Base-by-base conservation (phyloP, 257 asterid genomes). In the Ilex aquifolium region DNA sequence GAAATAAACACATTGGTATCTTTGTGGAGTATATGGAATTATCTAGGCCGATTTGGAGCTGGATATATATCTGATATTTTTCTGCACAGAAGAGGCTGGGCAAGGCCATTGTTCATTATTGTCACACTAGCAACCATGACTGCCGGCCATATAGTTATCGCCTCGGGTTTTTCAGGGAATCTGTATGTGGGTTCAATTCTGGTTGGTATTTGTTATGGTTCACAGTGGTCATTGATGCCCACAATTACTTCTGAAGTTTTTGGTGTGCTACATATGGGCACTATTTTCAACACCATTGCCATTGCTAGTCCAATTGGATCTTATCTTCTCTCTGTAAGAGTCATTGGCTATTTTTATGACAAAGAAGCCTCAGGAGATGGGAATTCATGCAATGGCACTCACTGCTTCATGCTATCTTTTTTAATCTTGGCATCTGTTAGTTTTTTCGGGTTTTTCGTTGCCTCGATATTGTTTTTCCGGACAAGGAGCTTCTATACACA, bases 151-250 rank as follows among this genome's bases (percentile, higher is more conserved):
- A 42, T 82, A 12, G 69, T 85, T n/a, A 81, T 89, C 5, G 94
- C 83, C 3, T 85, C 86, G 12, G 96, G 99, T 50, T 80, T 92
- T 64, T 73, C 87, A 0, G 94, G 95, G 9, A 85, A 83, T 64
- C 65, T 92, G 14, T 92, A 85, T 5, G 57, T 85, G 10, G 99
- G 96, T 10, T 89, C 96, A 0, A 79, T 92, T 6, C 48, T 92
- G 13, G 90, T 89, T 2, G 97, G 99, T 0, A 66, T 92, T 13
- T 89, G 95, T 50, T 92, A 89, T 31, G 99, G 97, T 9, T 80
- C 99, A 3, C 99, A 92, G 12, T 92, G 99, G 99, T 90, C 97
- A 0, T 61, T 92, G 79, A 92, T 92, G 99, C 99, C 99, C 15
- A 92, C 97, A 1, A 89, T 87, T 10, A 79, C 95, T 11, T 76